Evolutionary conservation across 352 stramenopile species (phyloP).

Genomic region (Plasmopara muralis): DNA sequence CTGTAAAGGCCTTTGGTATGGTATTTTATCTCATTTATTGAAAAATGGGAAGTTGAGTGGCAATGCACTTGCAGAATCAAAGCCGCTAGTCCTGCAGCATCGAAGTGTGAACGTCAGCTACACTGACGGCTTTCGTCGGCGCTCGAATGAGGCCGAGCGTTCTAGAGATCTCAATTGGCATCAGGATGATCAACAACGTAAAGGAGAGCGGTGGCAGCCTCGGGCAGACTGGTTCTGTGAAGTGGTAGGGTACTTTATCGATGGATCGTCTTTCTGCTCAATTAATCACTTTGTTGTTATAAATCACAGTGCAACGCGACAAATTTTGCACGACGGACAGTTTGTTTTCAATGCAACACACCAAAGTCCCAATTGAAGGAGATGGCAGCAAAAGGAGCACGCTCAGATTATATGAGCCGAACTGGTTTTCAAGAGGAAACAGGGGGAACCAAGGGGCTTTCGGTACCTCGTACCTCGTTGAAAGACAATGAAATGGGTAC

Average conservation of each 20-base stretch:
- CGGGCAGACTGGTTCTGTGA: conserved; percentile 69
- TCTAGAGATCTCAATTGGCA: conserved; percentile 7
- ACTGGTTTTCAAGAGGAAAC: conserved; percentile 3
- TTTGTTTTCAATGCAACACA: conserved; percentile 69
- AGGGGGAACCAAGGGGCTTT: background rate
- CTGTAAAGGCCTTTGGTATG: conserved; percentile 56
- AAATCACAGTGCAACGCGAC: conserved; percentile 50
- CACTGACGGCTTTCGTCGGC: conserved; percentile 32
- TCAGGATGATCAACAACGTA: conserved; percentile 10
- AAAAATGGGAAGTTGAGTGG: background rate
- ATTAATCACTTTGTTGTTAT: no score
- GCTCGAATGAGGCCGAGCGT: conserved; percentile 11
- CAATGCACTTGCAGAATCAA: conserved; percentile 26
- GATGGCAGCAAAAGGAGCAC: conserved; percentile 19
- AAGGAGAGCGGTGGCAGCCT: conserved; percentile 19
- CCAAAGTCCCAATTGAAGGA: conserved; percentile 28
- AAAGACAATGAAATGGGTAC: conserved; percentile 6
- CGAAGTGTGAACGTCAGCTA: conserved; percentile 41
- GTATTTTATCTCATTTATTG: background rate
- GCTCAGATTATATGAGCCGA: conserved; percentile 3
- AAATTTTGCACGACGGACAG: conserved; percentile 58
- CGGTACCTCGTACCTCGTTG: background rate
- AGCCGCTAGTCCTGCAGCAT: conserved; percentile 47
- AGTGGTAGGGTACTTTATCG: conserved; percentile 27
- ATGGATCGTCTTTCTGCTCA: no score